A percentile compares a stretch with the other conserved stretches of the same genome.
phyloP scores from a whole-genome alignment of 1,284 basidiomycete species.

The Puccinia triticina region DNA sequence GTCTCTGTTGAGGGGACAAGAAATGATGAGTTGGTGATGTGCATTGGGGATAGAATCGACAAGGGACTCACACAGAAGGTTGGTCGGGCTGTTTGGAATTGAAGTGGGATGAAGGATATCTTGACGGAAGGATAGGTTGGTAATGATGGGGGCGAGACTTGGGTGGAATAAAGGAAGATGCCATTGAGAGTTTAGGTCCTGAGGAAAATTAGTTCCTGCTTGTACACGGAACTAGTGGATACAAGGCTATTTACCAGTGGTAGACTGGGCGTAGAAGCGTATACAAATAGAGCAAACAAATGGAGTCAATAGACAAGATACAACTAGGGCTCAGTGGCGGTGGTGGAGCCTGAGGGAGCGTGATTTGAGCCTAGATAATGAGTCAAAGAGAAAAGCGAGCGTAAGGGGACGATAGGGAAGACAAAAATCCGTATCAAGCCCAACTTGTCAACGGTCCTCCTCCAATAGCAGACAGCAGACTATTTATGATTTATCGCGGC shows the following conservation, averaged over 20 bases:
- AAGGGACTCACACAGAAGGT: neutral
- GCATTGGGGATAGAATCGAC: neutral
- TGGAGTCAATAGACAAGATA: conserved; percentile 14
- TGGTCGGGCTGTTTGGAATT: neutral
- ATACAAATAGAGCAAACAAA: neutral
- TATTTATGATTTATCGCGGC: too few relatives aligned
- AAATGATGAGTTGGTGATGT: neutral
- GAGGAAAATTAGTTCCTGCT: neutral
- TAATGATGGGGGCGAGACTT: neutral
- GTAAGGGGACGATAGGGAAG: neutral
- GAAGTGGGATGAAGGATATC: neutral
- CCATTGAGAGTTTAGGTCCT: neutral
- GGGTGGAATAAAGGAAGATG: neutral
- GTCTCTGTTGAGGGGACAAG: neutral
- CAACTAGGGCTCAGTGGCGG: conserved; percentile 6
- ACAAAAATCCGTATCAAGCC: neutral
- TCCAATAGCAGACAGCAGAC: too few relatives aligned
- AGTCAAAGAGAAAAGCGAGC: neutral
- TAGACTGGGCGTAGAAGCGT: neutral
- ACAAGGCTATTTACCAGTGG: conserved; percentile 14
- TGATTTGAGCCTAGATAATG: neutral
- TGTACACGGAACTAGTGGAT: conserved; percentile 5
- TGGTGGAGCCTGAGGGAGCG: neutral
- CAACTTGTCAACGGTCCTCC: too few relatives aligned
- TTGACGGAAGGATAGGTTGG: conserved; percentile 13